Percentiles rank a stretch among this genome's conserved stretches.
Evolutionary conservation across 805 yeast genomes (phyloP).

Genomic region (Ogataea zsoltii): DNA sequence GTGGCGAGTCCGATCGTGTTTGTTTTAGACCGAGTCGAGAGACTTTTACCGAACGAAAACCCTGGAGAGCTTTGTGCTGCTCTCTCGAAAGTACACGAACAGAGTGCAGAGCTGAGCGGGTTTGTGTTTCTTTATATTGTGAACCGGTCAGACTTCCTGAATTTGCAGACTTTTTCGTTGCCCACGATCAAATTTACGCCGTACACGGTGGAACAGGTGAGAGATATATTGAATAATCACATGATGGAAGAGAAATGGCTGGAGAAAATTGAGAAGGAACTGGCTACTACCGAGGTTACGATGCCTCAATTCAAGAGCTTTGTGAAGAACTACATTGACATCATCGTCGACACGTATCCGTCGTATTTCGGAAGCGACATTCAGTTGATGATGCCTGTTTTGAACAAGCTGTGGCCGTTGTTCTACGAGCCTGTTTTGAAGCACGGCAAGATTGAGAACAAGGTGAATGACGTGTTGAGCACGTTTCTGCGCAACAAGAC

Average conservation of each 20-base stretch:
- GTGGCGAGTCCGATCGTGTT: slow-evolving; percentile 40
- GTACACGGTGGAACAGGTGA: slow-evolving; percentile 39
- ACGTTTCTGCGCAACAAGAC: slow-evolving; percentile 28
- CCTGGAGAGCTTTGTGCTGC: slow-evolving; percentile 42
- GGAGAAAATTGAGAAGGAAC: background rate
- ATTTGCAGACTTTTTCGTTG: slow-evolving; percentile 38
- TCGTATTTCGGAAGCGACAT: slow-evolving; percentile 48
- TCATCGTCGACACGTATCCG: slow-evolving; percentile 46
- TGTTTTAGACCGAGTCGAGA: slow-evolving; percentile 49
- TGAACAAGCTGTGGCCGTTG: slow-evolving; percentile 32
- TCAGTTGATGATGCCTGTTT: slow-evolving; percentile 33
- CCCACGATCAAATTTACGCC: slow-evolving; percentile 44
- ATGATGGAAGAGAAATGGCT: slow-evolving; percentile 20
- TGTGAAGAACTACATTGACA: slow-evolving; percentile 39
- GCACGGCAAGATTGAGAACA: slow-evolving; percentile 18
- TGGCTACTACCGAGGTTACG: slow-evolving; percentile 7
- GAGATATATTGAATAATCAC: slow-evolving; percentile 34
- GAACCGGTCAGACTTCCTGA: slow-evolving; percentile 40
- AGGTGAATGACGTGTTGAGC: slow-evolving; percentile 30
- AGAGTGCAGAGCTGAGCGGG: slow-evolving; percentile 32
- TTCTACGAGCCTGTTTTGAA: slow-evolving; percentile 29
- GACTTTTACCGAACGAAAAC: slow-evolving; percentile 33
- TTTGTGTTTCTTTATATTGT: slow-evolving; percentile 42
- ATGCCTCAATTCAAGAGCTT: slow-evolving; percentile 20
- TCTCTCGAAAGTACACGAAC: slow-evolving; percentile 45